Evolutionary conservation across 1,284 basidiomycete genomes (phyloP).

Genomic region (Peniophora sp.): DNA sequence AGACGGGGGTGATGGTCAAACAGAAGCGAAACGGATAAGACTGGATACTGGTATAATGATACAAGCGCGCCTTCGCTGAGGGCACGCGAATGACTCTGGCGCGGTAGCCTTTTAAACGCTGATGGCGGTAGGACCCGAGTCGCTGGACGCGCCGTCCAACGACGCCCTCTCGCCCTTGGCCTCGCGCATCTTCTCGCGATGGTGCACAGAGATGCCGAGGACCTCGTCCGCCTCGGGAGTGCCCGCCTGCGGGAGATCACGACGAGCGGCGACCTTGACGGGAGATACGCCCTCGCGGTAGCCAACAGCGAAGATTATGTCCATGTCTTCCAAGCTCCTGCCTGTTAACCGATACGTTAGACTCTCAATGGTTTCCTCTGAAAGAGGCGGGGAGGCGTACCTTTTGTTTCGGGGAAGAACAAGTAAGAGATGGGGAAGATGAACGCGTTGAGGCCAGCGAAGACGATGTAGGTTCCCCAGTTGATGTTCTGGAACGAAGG

Average conservation of each 20-base stretch:
- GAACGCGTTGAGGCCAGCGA: conserved; percentile 51
- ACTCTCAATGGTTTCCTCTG: too few relatives aligned
- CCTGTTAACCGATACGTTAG: too few relatives aligned
- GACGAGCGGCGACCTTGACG: conserved; percentile 45
- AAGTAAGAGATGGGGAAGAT: conserved; percentile 55
- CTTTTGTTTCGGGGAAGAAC: conserved; percentile 66
- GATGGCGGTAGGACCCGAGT: not conserved
- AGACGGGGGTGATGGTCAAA: too few relatives aligned
- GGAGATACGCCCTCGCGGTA: conserved; percentile 50
- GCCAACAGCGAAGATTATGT: conserved; percentile 53
- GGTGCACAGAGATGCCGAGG: conserved; percentile 25
- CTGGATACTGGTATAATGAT: too few relatives aligned
- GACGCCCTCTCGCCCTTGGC: not conserved
- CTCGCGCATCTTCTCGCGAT: not conserved
- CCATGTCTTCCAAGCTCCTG: conserved; percentile 39
- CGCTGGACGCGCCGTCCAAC: not conserved
- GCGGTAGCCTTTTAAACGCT: too few relatives aligned
- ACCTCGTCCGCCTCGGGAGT: conserved; percentile 47
- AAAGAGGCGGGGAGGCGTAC: too few relatives aligned
- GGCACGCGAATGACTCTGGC: too few relatives aligned
- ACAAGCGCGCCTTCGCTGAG: too few relatives aligned
- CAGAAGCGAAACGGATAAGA: too few relatives aligned
- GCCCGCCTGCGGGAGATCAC: conserved; percentile 46
- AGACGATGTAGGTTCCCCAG: conserved; percentile 61
- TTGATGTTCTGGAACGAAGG: conserved; percentile 56